Evolutionary conservation across 306 rosid genomes (phyloP).

Genomic region (Notholithocarpus densiflorus): DNA sequence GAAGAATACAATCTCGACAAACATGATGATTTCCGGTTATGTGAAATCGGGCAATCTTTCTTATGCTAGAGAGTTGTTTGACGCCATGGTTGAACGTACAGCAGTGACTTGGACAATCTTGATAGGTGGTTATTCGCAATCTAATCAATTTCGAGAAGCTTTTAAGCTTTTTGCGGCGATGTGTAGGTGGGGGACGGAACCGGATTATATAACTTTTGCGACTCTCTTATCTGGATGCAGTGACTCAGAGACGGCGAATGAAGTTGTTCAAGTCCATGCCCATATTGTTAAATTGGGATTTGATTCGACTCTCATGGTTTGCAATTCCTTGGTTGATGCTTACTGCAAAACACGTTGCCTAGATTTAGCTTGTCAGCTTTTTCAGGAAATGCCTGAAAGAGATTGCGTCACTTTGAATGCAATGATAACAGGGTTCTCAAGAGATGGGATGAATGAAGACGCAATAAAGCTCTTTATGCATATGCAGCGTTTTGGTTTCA

Average conservation of each 20-base stretch:
- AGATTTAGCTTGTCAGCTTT: constrained; percentile 49
- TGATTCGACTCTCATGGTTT: constrained; percentile 57
- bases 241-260: constrained; percentile 39
- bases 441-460: constrained; percentile 53
- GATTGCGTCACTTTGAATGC: constrained; percentile 80
- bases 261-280: constrained; percentile 63
- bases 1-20: constrained; percentile 58
- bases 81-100: constrained; percentile 53
- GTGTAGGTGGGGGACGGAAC: constrained; percentile 46
- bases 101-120: constrained; percentile 86
- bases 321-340: constrained; percentile 81
- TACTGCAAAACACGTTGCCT: constrained; percentile 65
- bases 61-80: constrained; percentile 63
- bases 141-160: constrained; percentile 48
- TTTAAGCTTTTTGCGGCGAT: constrained; percentile 58
- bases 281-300: constrained; percentile 59
- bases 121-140: constrained; percentile 61
- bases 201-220: constrained; percentile 70
- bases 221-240: constrained; percentile 75
- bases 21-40: constrained; percentile 64
- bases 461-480: constrained; percentile 59
- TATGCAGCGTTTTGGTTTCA: constrained; percentile 57
- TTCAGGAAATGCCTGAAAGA: constrained; percentile 47
- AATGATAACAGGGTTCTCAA: constrained; percentile 68
- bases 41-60: constrained; percentile 57